Base-by-base conservation (phyloP, 1,284 basidiomycete genomes). In the Apiotrichum mycotoxinovorans region DNA sequence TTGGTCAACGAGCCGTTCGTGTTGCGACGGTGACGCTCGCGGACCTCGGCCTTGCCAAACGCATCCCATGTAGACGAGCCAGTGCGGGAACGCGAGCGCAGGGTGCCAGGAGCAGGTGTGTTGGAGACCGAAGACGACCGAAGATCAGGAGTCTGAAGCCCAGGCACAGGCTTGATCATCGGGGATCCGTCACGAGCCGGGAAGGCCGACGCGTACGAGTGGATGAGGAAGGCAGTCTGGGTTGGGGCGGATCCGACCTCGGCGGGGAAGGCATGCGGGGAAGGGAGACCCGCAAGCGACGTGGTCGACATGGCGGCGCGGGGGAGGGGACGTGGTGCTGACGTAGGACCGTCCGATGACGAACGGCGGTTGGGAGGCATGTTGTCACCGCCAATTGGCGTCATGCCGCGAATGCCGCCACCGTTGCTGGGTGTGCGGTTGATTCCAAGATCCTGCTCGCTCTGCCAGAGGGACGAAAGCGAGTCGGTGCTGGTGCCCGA, bases 201-300 rank as follows among this genome's bases (percentile, higher is more conserved):
- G 65, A 75, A 73, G 1, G 69, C 66, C n/a, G 65, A 60, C 12
- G 67, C 66, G 55, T 73, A 75, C 9, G 64, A 62, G 34, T 71
- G 62, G 46, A 71, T 61, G 20, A 74, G 61, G 51, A 60, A 60
- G 20, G 69, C 61, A 7, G 68, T 72, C 45, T 70, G 67, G 18
- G 62, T 61, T 2, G 71, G 71, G 1, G 65, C 70, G 0, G 70
- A 73, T 17, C 72, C 71, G 48, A 72, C 65, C 51, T 69, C 65
- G 17, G 62, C 60, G 17, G 66, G 63, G 33, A 62, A 57, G 1
- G 49, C 10, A 41, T 54, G 18, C 57, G 65, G 59, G 20, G 66
- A 64, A 3, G 44, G 22, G 18, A 57, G 52, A 14, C 48, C 49
- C 11, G 58, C 62, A n/a, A 74, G 69, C n/a, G 69, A 71, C 14